Evolutionary conservation across 371 early-diverging fungal species (phyloP), one percentile per base, ranked within the genome.

Genomic region (Enterospora canceri): DNA sequence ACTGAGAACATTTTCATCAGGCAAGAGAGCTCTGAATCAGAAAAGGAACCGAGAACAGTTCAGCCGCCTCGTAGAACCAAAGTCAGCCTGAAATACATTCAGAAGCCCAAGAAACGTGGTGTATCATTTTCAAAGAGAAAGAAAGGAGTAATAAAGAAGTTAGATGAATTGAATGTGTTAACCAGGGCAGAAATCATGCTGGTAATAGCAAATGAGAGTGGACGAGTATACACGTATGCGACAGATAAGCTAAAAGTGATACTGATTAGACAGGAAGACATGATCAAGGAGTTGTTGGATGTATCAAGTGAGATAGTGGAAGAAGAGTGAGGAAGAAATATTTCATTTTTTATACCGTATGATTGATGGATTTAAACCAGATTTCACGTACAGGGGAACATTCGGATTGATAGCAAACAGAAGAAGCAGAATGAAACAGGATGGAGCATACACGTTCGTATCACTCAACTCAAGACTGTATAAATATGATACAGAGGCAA

Each of bases 101-200:
- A 88, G 66, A 92, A 91, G 76, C 91, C 90, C 80, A 87, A 85
- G 68, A 84, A 90, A 68, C 84, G 97, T 71, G 89, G 91, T 71
- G 92, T 94, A 64, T 92, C 94, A 1, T 96, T 96, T 80, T 87
- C 87, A 68, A 96, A 96, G 80, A 84, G 97, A 77, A 96, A 94
- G 79, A 90, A 92, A 31, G 95, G 95, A 48, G 89, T 96, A 72
- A 91, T 96, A 92, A 94, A 94, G 80, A 96, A 93, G 86, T 94
- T 94, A 0, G 92, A 88, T 74, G 97, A 94, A 78, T 83, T 96
- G 33, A 85, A 86, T 73, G 89, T 91, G 1, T 81, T 96, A 58
- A 94, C 97, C 0, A 93, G 94, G 60, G 91, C 94, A 0, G 90
- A 96, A 79, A 90, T 94, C 46, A 83, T 94, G 60, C 81, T 96